Conservation (phyloP, 2,329 filamentous ascomycete species). For the Alternaria hordeiaustralica region DNA sequence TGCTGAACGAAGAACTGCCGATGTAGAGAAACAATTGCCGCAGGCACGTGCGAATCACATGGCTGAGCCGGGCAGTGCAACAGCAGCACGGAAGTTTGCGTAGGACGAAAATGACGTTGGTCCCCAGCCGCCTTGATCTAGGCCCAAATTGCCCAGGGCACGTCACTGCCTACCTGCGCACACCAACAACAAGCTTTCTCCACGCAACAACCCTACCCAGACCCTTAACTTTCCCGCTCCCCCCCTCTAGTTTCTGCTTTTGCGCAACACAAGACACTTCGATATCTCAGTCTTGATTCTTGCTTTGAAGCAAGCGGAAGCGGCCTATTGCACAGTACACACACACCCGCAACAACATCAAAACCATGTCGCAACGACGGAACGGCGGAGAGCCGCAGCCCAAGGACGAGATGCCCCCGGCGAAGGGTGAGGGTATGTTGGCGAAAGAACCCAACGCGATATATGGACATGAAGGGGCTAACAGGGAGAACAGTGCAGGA, state of each 20-base stretch:
- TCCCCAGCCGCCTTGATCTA: neutral
- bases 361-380: conserved; percentile 11
- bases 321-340: conserved; percentile 23
- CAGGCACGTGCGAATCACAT: neutral
- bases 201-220: neutral
- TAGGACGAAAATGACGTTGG: conserved; percentile 1
- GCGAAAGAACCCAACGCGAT: neutral
- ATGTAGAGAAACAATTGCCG: neutral
- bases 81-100: neutral
- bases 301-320: neutral
- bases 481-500: conserved; percentile 61
- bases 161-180: neutral
- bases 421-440: conserved; percentile 53
- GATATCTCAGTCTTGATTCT: neutral
- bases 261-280: neutral
- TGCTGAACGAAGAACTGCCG: neutral
- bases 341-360: neutral
- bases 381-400: conserved; percentile 23
- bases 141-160: neutral
- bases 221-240: neutral
- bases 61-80: conserved; percentile 1
- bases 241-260: neutral
- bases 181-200: conserved; percentile 2
- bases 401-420: conserved; percentile 50
- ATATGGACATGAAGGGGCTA: neutral